Evolutionary conservation across 208 protist species (phyloP), one percentile per base, ranked within the genome.

Genomic region (Novymonas esmeraldas): DNA sequence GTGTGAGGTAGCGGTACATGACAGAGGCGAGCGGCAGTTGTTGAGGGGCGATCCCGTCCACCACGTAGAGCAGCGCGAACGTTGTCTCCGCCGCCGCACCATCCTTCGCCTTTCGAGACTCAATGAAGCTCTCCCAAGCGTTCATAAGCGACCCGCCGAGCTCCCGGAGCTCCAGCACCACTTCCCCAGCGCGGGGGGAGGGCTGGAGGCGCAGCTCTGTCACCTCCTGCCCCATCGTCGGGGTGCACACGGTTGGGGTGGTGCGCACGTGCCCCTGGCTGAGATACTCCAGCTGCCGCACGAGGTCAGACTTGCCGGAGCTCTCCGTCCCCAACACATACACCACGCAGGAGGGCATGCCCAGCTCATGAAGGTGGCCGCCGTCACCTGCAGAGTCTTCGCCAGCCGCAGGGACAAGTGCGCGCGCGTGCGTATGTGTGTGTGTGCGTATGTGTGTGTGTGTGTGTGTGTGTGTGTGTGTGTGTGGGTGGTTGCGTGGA

Each of bases 141-240:
- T 77, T 57, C 50, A 70, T 62, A 55, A 92, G 63, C 26, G 78
- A 78, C 1, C 87, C 90, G 1, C 85, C 86, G 13, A 95, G 46
- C 73, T 95, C 90, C 31, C 79, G 56, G 38, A 92, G 14, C 56
- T 93, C 85, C 6, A 93, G 67, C n/a, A 65, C 64, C 11, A 54
- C 42, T 64, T 62, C 61, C 29, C 69, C 38, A 29, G 18, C 46
- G 9, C 18, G n/a, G 36, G 28, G 22, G 2, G 48, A 13, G 39
- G 74, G 59, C 54, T 58, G 6, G 3, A 91, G 16, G 29, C 11
- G 24, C 50, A 91, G 18, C n/a, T 36, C 65, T 34, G 64, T 50
- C 42, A 95, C 70, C 50, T 90, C 81, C 54, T 95, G 90, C 31
- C 87, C 90, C 28, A 71, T 80, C 10, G 90, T 95, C 31, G 90